Percentiles rank a stretch among this genome's conserved stretches.
Evolutionary conservation across 2,329 filamentous ascomycete species (phyloP).

Genomic region (Talaromyces albobiverticillius): DNA sequence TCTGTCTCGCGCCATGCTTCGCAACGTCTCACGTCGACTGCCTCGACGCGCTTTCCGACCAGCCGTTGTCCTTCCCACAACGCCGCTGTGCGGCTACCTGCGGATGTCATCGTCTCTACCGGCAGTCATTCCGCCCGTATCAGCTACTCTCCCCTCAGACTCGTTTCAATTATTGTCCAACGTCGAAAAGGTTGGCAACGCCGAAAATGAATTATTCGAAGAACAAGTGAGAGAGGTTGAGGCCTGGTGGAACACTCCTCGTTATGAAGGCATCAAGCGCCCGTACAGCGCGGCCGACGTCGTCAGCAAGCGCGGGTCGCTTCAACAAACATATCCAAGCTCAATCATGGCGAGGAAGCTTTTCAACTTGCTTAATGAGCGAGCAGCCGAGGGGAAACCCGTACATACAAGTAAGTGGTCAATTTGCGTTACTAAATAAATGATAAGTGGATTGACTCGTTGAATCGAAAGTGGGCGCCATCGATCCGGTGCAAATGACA

Average conservation of each 20-base stretch:
- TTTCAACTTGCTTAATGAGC: constrained; percentile 81
- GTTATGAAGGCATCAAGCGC: constrained; percentile 84
- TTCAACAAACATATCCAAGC: constrained; percentile 85
- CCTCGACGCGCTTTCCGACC: constrained; percentile 29
- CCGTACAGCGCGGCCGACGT: constrained; percentile 89
- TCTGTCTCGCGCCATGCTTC: constrained; percentile 29
- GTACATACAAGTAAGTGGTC: constrained; percentile 79
- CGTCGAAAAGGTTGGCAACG: constrained; percentile 69
- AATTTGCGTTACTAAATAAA: not conserved
- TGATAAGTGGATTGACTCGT: too few species aligned
- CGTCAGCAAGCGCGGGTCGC: constrained; percentile 84
- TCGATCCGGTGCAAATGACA: constrained; percentile 99
- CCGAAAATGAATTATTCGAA: constrained; percentile 82
- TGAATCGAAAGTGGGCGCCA: constrained; percentile 95
- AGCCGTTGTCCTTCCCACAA: constrained; percentile 23
- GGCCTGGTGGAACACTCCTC: constrained; percentile 83
- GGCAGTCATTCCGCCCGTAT: constrained; percentile 60
- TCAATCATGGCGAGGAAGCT: constrained; percentile 94
- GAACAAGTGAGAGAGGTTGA: constrained; percentile 81
- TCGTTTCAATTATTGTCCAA: constrained; percentile 83
- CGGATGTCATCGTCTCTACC: constrained; percentile 56
- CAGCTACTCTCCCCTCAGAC: constrained; percentile 63
- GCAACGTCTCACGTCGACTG: constrained; percentile 33
- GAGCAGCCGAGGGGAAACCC: constrained; percentile 74
- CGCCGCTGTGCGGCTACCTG: constrained; percentile 36